Evolutionary conservation across 2,329 filamentous ascomycete genomes (phyloP).

Genomic region (Incumbomyces lentus): DNA sequence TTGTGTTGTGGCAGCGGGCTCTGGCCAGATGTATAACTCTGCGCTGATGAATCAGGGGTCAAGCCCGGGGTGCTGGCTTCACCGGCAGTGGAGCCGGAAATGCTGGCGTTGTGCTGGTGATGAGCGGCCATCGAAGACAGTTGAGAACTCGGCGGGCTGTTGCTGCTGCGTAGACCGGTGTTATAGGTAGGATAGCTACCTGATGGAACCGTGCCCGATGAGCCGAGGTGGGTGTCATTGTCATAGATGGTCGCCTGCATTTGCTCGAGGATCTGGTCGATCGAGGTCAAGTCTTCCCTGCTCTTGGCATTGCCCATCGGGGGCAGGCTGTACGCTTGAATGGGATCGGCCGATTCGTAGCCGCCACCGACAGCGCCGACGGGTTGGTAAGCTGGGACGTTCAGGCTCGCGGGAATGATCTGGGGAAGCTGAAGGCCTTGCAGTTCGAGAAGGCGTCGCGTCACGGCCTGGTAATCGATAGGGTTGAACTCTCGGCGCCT

Average conservation of each 20-base stretch:
- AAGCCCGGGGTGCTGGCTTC: slow-evolving; percentile 49
- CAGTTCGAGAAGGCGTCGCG: slow-evolving; percentile 73
- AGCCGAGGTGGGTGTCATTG: slow-evolving; percentile 70
- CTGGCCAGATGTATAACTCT: slow-evolving; percentile 53
- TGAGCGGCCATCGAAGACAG: slow-evolving; percentile 32
- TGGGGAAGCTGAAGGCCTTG: slow-evolving; percentile 57
- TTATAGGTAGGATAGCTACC: slow-evolving; percentile 52
- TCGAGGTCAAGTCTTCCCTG: slow-evolving; percentile 85
- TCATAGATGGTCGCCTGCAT: slow-evolving; percentile 96
- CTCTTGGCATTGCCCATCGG: slow-evolving; percentile 80
- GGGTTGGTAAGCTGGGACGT: slow-evolving; percentile 43
- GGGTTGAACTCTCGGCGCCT: slow-evolving; percentile 89
- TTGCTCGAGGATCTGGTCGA: slow-evolving; percentile 90
- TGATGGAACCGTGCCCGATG: slow-evolving; percentile 65
- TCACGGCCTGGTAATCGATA: slow-evolving; percentile 79
- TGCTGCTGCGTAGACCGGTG: slow-evolving; percentile 30
- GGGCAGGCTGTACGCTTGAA: slow-evolving; percentile 74
- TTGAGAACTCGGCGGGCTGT: slow-evolving; percentile 42
- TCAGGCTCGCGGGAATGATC: slow-evolving; percentile 39
- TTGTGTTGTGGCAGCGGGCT: slow-evolving; percentile 38
- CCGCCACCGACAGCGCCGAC: slow-evolving; percentile 39
- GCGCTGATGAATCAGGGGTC: slow-evolving; percentile 52
- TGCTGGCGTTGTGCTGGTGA: slow-evolving; percentile 20
- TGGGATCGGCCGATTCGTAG: slow-evolving; percentile 46
- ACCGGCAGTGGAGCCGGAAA: slow-evolving; percentile 24